Base-by-base conservation (phyloP, 2,329 filamentous ascomycete genomes). In the Esteya vermicola region DNA sequence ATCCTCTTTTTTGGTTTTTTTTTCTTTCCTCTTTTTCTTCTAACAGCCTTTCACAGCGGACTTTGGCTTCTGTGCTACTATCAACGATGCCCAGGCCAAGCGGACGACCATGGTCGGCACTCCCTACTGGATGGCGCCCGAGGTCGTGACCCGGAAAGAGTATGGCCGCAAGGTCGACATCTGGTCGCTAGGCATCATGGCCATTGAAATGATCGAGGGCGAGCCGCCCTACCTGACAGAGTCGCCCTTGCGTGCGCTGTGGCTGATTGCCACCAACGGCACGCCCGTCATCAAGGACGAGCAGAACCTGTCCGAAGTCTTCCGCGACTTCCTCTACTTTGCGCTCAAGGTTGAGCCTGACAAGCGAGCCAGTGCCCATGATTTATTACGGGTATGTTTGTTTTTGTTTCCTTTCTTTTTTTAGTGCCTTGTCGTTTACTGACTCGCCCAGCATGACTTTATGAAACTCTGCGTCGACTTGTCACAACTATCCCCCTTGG, bases 141-240 rank as follows among this genome's bases (percentile, higher is more conserved):
- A 98, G 61, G 89, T 98, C 19, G 91, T 98, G 22, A 96, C 86
- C 7, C 72, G 88, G 32, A 96, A 96, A 60, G 91, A 96, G 62
- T 98, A 98, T 60, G 91, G 91, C 49, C 81, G 89, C 47, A 98
- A 96, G 61, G 89, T 98, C 40, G 91, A 98, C 55, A 95, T 98
- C 50, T 98, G 91, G 91, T 93, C 85, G 43, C 67, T 98, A 33
- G 91, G 91, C 43, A 98, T 98, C 63, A 96, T 98, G 91, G 86
- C 91, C 8, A 96, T 98, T 53, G 91, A 98, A 61, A 98, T 98
- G 91, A 94, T 98, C 48, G 91, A 96, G 63, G 91, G 89, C 57
- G 91, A 96, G 59, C 91, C 91, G 12, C 91, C 91, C 20, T 98
- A 96, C 57, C 69, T 98, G 43, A 96, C 88, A 30, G 91, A 98